Percentiles rank a stretch among this genome's conserved stretches.
Conservation (phyloP, 2,329 filamentous ascomycete species). For the Scytalidium lignicola region DNA sequence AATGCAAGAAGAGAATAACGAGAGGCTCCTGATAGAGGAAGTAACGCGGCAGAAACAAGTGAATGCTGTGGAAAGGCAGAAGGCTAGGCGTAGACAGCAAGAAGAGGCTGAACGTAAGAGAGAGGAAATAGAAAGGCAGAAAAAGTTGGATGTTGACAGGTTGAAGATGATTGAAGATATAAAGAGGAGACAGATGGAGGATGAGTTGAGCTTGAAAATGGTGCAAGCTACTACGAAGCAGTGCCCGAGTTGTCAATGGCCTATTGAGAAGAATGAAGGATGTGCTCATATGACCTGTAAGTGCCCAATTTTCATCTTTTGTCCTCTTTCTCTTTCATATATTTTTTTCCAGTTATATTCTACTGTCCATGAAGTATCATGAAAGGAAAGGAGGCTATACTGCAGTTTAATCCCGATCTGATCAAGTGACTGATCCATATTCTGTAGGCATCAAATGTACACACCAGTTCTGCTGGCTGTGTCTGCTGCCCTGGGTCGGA, state of each 20-base stretch:
- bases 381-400: no score
- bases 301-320: not conserved
- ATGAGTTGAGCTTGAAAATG: slow-evolving; percentile 1
- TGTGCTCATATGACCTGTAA: slow-evolving; percentile 16
- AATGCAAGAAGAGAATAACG: not conserved
- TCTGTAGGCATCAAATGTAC: slow-evolving; percentile 8
- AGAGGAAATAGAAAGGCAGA: not conserved
- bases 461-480: slow-evolving; percentile 12
- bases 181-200: slow-evolving; percentile 5
- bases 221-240: slow-evolving; percentile 8
- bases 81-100: not conserved
- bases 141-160: not conserved
- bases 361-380: no score
- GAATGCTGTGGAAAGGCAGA: not conserved
- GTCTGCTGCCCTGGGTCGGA: slow-evolving; percentile 3
- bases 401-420: not conserved
- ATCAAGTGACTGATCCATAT: slow-evolving; percentile 10
- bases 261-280: slow-evolving; percentile 11
- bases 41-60: not conserved
- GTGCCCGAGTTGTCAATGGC: slow-evolving; percentile 7
- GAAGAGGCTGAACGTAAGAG: slow-evolving; percentile 2
- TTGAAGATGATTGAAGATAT: not conserved
- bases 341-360: no score
- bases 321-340: not conserved
- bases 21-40: not conserved